These are phyloP conservation scores for Paramyrothecium roridum DNA, from an alignment of 2,329 filamentous ascomycete genomes.

Conservation along the genomic window DNA sequence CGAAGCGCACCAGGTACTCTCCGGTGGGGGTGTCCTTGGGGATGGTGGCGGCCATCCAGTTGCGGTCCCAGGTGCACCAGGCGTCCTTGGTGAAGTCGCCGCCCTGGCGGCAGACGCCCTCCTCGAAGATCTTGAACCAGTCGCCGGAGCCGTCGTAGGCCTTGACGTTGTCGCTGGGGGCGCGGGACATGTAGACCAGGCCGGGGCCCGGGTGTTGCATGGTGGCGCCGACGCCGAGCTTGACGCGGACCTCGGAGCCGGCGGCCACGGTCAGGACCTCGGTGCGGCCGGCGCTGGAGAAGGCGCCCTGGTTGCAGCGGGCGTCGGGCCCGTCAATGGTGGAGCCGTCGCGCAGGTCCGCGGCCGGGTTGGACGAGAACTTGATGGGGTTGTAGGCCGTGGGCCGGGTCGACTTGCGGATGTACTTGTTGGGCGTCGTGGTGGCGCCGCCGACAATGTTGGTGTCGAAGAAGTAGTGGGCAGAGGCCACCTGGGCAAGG, in stretches of 20 bases:
- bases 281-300: constrained; percentile 12
- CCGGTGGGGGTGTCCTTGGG: constrained; percentile 1
- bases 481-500: constrained; percentile 17
- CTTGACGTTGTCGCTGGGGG: constrained; percentile 18
- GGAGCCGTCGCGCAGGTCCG: constrained; percentile 17
- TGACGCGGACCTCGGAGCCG: constrained; percentile 15
- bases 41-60: constrained; percentile 1
- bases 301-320: constrained; percentile 25
- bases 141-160: constrained; percentile 22
- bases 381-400: constrained; percentile 23
- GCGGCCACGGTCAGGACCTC: constrained; percentile 18
- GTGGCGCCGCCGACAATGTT: constrained; percentile 16
- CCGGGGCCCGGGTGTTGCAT: constrained; percentile 17
- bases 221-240: constrained; percentile 12
- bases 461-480: constrained; percentile 25
- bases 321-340: constrained; percentile 16
- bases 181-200: constrained; percentile 21
- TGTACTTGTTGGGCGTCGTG: constrained; percentile 13
- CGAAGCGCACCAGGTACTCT: constrained; percentile 1
- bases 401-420: constrained; percentile 19
- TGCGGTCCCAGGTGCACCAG: constrained; percentile 1
- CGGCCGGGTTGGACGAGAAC: constrained; percentile 19
- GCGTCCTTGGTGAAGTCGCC: constrained; percentile 2
- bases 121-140: constrained; percentile 8
- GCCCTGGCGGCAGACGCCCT: constrained; percentile 1